Conservation (phyloP, 2,329 filamentous ascomycete genomes). For the Trichoderma guizhouense region DNA sequence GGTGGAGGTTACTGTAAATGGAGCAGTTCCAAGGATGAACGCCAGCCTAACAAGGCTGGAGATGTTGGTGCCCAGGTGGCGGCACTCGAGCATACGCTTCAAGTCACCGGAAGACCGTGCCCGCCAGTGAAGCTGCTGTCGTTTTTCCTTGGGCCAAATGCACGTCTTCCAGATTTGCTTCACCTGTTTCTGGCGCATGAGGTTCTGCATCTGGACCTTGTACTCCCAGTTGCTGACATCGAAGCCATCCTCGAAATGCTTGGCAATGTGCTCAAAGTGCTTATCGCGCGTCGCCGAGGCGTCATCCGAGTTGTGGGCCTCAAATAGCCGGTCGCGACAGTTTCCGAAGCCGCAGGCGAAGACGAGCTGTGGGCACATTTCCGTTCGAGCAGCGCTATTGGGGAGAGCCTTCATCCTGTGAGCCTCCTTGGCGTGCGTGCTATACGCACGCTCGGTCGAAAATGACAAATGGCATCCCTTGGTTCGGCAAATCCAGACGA, state of each 20-base stretch:
- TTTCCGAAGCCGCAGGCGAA: conserved; percentile 43
- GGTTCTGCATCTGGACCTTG: conserved; percentile 42
- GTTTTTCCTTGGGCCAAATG: conserved; percentile 44
- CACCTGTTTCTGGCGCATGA: conserved; percentile 42
- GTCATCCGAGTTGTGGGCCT: conserved; percentile 37
- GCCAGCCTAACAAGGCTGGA: conserved; percentile 42
- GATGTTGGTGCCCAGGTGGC: conserved; percentile 41
- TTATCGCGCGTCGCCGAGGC: conserved; percentile 38
- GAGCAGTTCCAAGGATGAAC: conserved; percentile 42
- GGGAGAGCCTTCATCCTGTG: conserved; percentile 42
- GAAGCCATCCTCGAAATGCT: conserved; percentile 44
- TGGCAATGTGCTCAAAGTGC: conserved; percentile 47
- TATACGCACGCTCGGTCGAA: conserved; percentile 44
- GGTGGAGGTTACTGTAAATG: conserved; percentile 35
- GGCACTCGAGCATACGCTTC: conserved; percentile 44
- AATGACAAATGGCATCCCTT: conserved; percentile 42
- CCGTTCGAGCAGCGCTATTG: conserved; percentile 40
- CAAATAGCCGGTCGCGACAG: conserved; percentile 43
- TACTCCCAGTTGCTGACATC: conserved; percentile 44
- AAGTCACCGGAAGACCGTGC: conserved; percentile 42
- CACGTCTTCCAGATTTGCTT: conserved; percentile 45
- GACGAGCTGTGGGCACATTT: conserved; percentile 43
- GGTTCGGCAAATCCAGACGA: conserved; percentile 43
- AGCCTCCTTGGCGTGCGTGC: conserved; percentile 42
- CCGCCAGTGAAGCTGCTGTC: conserved; percentile 40